Base-by-base conservation (phyloP, 306 rosid species). In the Aeschynomene evenia region DNA sequence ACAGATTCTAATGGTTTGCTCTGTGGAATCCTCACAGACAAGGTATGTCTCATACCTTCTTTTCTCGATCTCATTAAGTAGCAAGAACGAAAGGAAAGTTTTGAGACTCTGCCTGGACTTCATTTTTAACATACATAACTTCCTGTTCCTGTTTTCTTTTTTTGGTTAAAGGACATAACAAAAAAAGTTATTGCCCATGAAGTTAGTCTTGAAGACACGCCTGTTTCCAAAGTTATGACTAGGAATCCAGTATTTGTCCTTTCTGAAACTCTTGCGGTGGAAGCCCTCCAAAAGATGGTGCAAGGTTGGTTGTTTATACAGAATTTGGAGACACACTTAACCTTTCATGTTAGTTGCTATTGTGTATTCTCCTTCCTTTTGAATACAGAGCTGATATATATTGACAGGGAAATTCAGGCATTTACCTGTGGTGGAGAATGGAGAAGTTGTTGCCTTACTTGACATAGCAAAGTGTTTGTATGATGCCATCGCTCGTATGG, bases 271-370 rank as follows among this genome's bases (percentile, higher is more conserved):
- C 93, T 91, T 67, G 99, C 99, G 1, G 99, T 88, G 48, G 99
- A 95, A 87, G 99, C 99, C 61, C 97, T 95, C 61, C 99, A 95
- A 57, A 95, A 95, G 92, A 95, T 95, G 99, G 99, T 95, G 66
- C 99, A 87, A 79, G 99, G 99, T 95, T 80, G 68, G 87, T 79
- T 42, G 34, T 24, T 4, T 23, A 24, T 61, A 40, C 5, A 15
- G 49, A 43, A n/a, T 39, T 3, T 23, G 26, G 79, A 66, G 69
- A 64, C n/a, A 36, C 45, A 49, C 72, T 67, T 23, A 13, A 19
- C 57, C 58, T 82, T 71, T 74, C 73, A 21, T 29, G 45, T 70
- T 34, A 54, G 71, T 68, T 70, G 16, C 65, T 76, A 10, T 37
- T 70, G 48, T 45, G 51, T 59, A 18, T 71, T 75, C n/a, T 63